Percentiles rank a stretch among this genome's conserved stretches.
Evolutionary conservation across 1,139 yeast genomes (phyloP).

Genomic region (Casaregolazyma lundiana): DNA sequence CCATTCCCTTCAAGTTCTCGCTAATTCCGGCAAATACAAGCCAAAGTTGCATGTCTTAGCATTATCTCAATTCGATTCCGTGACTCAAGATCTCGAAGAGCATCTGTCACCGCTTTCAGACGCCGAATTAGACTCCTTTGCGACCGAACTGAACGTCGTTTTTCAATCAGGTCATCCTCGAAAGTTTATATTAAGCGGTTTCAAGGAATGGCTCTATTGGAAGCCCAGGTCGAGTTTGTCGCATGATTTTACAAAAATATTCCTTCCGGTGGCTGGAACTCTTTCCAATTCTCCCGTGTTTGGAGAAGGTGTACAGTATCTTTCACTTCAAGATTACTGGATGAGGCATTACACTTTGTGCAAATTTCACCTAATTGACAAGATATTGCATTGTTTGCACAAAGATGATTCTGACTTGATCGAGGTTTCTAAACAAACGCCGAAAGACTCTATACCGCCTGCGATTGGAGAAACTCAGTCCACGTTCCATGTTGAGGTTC

Average conservation of each 20-base stretch:
- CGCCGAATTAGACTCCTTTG: constrained; percentile 23
- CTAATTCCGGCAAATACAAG: constrained; percentile 21
- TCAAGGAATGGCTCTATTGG: neutral
- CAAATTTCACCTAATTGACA: neutral
- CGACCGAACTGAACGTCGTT: constrained; percentile 11
- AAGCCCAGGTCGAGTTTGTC: neutral
- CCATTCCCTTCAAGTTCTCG: constrained; percentile 23
- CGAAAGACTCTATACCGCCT: constrained; percentile 29
- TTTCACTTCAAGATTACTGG: constrained; percentile 36
- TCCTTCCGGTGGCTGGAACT: neutral
- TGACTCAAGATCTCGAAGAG: constrained; percentile 28
- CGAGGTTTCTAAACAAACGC: constrained; percentile 6
- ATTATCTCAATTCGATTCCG: constrained; percentile 30
- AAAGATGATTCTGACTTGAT: neutral
- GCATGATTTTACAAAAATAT: neutral
- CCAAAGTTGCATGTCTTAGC: constrained; percentile 28
- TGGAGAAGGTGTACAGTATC: constrained; percentile 29
- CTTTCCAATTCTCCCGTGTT: neutral
- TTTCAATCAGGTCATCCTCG: neutral
- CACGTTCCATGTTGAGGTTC: constrained; percentile 9
- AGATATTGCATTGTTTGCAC: neutral
- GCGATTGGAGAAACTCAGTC: constrained; percentile 23
- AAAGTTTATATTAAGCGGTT: neutral
- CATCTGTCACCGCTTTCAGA: constrained; percentile 23
- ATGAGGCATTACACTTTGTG: constrained; percentile 26